Percentiles rank a stretch among this genome's conserved stretches.
Conservation (phyloP, 1,284 basidiomycete species). For the Microbotryum violaceum region DNA sequence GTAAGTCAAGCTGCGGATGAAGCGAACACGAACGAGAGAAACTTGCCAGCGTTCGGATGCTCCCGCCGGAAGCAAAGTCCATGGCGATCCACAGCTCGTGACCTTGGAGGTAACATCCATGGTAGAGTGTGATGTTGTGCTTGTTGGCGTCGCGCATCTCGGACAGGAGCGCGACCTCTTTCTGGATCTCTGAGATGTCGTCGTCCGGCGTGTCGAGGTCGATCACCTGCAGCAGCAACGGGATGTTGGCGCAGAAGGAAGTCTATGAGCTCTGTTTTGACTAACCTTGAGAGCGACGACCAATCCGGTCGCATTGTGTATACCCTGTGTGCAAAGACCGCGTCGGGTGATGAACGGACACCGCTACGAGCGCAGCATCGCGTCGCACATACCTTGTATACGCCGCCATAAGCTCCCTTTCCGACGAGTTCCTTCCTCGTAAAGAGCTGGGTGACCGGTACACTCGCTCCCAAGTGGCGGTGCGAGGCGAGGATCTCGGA, state of each 20-base stretch:
- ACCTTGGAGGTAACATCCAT: conserved; percentile 88
- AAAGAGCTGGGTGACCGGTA: neutral
- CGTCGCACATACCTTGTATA: conserved; percentile 58
- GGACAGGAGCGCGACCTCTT: conserved; percentile 85
- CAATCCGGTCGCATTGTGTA: conserved; percentile 41
- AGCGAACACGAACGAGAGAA: neutral
- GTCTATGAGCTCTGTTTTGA: neutral
- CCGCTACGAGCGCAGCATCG: too few species aligned
- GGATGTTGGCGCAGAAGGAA: neutral
- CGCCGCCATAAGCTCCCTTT: conserved; percentile 91
- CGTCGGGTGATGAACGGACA: neutral
- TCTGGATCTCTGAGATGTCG: conserved; percentile 93
- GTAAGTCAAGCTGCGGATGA: neutral
- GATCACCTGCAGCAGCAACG: conserved; percentile 65
- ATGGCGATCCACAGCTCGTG: conserved; percentile 98
- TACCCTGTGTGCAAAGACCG: conserved; percentile 50
- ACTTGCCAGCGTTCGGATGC: conserved; percentile 71
- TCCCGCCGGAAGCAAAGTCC: conserved; percentile 95
- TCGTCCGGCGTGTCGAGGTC: conserved; percentile 88
- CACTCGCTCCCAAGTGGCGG: neutral
- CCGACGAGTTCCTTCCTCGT: conserved; percentile 58
- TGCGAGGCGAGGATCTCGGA: conserved; percentile 6
- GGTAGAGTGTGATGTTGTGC: conserved; percentile 91
- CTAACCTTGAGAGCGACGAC: conserved; percentile 42
- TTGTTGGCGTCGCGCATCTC: conserved; percentile 67